Base-by-base conservation (phyloP, 1,284 basidiomycete genomes). In the Ustilago cynodontis region DNA sequence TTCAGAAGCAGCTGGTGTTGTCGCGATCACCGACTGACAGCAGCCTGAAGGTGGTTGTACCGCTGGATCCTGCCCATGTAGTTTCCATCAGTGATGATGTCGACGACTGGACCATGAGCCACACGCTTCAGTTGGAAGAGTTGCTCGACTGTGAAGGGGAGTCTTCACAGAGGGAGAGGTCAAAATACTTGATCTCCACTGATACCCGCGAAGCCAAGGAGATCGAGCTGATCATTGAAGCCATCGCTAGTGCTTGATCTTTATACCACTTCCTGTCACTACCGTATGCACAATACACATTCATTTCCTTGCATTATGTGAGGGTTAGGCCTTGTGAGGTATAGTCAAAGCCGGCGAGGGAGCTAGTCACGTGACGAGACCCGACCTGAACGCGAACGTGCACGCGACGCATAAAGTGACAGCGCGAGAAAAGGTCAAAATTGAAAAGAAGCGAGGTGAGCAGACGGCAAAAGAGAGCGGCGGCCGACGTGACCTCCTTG, bases 381-480 rank as follows among this genome's bases (percentile, higher is more conserved):
- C 56, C 70, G 59, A 56, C 45, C 51, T 3, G 13, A 58, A 59
- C 64, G 60, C 64, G 60, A n/a, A 20, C 1, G 28, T 9, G 28
- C 20, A 20, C 64, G 69, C 62, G 70, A 22, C 70, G 70, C 70
- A 62, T 71, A 63, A 66, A 71, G 51, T 66, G 69, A 71, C 68
- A 65, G 49, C 59, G 63, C 59, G 62, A 51, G 18, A 53, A 59
- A 43, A 8, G n/a, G 24, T 20, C n/a, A 55, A 45, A 58, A 37
- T 56, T 52, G 13, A 18, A 41, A n/a, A 52, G 29, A 62, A 43
- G 41, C 55, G 43, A 62, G 43, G 26, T n/a, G 26, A 52, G 59
- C 59, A 53, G 49, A 60, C 20, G 29, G 7, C 11, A 37, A 45
- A 33, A 24, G 45, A 49, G 47, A 49, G 47, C 47, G 47, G 47